Evolutionary conservation across 2,329 filamentous ascomycete genomes (phyloP).

Genomic region (Lasiodiplodia sp.): DNA sequence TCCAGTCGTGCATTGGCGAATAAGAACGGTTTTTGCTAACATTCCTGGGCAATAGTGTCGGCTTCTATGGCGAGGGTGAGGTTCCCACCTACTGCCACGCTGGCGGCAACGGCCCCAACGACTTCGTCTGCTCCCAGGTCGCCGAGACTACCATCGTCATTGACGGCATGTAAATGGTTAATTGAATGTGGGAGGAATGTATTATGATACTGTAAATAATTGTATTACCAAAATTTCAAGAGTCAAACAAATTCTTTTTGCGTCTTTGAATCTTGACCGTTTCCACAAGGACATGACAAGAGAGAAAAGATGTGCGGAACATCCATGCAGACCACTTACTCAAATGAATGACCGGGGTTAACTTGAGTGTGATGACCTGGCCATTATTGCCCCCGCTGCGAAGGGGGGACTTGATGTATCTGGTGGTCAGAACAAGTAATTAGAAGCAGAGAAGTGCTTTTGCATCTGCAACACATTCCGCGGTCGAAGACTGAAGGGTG

Average conservation of each 20-base stretch:
- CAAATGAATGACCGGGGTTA: neutral
- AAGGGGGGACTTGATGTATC: neutral
- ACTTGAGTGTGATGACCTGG: neutral
- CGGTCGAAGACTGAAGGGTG: neutral
- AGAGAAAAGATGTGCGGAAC: too few species aligned
- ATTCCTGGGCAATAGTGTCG: neutral
- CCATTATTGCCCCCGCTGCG: neutral
- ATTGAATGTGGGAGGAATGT: neutral
- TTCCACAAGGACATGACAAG: neutral
- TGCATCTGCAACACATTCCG: neutral
- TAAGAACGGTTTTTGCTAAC: neutral
- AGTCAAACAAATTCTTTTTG: too few species aligned
- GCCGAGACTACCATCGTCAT: constrained; percentile 15
- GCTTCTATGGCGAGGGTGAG: constrained; percentile 12
- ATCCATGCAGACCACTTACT: neutral
- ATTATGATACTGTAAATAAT: constrained; percentile 2
- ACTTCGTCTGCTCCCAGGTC: constrained; percentile 26
- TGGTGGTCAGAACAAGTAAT: neutral
- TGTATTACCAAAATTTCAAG: neutral
- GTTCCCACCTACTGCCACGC: constrained; percentile 22
- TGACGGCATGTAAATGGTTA: neutral
- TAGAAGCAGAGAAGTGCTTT: neutral
- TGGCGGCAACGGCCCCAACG: constrained; percentile 23
- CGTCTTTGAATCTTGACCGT: too few species aligned
- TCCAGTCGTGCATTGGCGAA: neutral